A percentile compares a stretch with the other conserved stretches of the same genome.
Conservation (phyloP, 805 yeast genomes). For the Myxozyma geophila region DNA sequence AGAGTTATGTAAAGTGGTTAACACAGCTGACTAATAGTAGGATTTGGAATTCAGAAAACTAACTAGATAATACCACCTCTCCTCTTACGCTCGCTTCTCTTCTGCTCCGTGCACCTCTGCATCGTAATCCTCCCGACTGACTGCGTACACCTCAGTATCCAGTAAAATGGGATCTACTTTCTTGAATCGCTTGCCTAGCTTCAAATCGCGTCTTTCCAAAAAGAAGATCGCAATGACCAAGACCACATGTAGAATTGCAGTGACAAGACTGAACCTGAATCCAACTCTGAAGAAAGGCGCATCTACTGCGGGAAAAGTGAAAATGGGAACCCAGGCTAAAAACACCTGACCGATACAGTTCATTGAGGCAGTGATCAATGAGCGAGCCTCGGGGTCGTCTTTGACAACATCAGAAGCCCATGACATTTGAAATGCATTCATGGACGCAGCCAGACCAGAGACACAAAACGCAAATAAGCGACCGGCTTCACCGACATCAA, state of each 20-base stretch:
- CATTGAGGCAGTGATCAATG: conserved; percentile 44
- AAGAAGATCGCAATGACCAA: conserved; percentile 10
- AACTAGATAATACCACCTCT: too few species aligned
- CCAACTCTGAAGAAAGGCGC: conserved; percentile 42
- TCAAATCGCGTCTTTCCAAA: conserved; percentile 21
- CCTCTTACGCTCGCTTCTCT: too few species aligned
- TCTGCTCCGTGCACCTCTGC: background rate
- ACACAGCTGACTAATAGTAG: too few species aligned
- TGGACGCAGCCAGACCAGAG: conserved; percentile 15
- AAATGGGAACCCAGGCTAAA: conserved; percentile 48
- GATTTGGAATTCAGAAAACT: too few species aligned
- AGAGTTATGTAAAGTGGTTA: too few species aligned
- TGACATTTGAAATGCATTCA: conserved; percentile 36
- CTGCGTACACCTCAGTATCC: background rate
- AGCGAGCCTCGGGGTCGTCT: conserved; percentile 44
- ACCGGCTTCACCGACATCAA: conserved; percentile 38
- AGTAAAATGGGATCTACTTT: background rate
- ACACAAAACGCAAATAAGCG: conserved; percentile 22
- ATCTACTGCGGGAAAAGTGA: conserved; percentile 44
- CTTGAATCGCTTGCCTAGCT: conserved; percentile 1
- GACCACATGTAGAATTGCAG: conserved; percentile 14
- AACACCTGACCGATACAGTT: conserved; percentile 46
- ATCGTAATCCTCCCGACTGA: background rate
- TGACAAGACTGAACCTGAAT: conserved; percentile 17
- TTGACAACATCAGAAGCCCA: conserved; percentile 40